Base-by-base conservation (phyloP, 768 basidiomycete species). In the Sporobolomyces roseus region DNA sequence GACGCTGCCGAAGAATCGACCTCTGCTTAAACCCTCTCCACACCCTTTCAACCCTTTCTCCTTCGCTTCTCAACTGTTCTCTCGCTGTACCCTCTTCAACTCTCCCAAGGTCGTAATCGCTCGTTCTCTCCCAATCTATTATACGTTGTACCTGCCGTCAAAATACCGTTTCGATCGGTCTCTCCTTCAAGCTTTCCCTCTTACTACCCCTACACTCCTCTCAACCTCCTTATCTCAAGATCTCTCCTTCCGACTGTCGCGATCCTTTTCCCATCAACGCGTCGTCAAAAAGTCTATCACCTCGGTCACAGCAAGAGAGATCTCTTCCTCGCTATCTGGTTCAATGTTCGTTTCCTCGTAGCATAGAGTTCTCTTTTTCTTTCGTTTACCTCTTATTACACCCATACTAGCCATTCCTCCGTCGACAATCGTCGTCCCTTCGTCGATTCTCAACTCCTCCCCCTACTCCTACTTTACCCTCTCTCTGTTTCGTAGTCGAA, bases 1-100 rank as follows among this genome's bases (percentile, higher is more conserved):
- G 67, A 58, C n/a, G 72, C 29, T 2, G 61, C 29, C 14, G 30
- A 52, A 29, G 49, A 63, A 41, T 46, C 61, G 23, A 45, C 65
- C 7, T 12, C 52, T 21, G 30, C 30, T 36, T 14, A 60, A 25
- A 10, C 53, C 3, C 52, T 52, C n/a, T 64, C 13, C 27, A 17
- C 48, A 50, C 25, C 56, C 35, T 35, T 59, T 23, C 51, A 41
- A 21, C 10, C 33, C 27, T 1, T 14, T 21, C 50, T 4, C 13
- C 51, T 23, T 23, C 23, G 32, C 21, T 19, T 38, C 9, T 35
- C 49, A 13, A 17, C 3, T 23, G n/a, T 38, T 29, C 49, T 5
- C 36, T 27, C 19, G n/a, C 61, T 50, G 29, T 30, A 54, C 21
- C 23, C 38, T 36, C 38, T 16, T 45, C 29, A n/a, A 29, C 41